Evolutionary conservation across 805 yeast species (phyloP).

Genomic region (Nakazawaea populi): DNA sequence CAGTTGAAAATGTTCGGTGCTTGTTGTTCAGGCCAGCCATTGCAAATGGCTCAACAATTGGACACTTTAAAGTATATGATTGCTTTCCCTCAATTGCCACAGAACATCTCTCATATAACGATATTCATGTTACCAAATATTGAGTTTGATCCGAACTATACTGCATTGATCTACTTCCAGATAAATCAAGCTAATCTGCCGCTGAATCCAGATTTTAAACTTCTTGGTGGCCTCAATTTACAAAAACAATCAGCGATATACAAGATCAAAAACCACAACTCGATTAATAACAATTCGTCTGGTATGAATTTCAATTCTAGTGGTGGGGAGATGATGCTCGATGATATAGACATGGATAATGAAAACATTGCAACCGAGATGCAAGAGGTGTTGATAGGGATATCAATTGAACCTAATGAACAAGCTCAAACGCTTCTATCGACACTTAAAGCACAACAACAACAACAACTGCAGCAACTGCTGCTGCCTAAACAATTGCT

Average conservation of each 20-base stretch:
- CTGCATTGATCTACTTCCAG: slow-evolving; percentile 88
- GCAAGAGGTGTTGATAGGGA: slow-evolving; percentile 52
- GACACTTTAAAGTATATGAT: slow-evolving; percentile 64
- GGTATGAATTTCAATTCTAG: slow-evolving; percentile 13
- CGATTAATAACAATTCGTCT: slow-evolving; percentile 4
- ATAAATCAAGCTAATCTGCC: slow-evolving; percentile 48
- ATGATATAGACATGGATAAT: slow-evolving; percentile 51
- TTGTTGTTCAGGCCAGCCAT: slow-evolving; percentile 65
- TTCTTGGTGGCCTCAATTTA: slow-evolving; percentile 57
- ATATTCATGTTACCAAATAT: slow-evolving; percentile 82
- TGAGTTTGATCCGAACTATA: slow-evolving; percentile 58
- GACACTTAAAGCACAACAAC: slow-evolving; percentile 27
- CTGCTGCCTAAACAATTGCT: slow-evolving; percentile 27
- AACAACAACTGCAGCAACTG: slow-evolving; percentile 20
- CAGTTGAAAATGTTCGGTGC: slow-evolving; percentile 57
- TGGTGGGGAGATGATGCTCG: slow-evolving; percentile 29
- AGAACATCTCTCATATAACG: slow-evolving; percentile 66
- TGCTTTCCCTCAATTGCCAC: slow-evolving; percentile 53
- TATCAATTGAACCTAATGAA: slow-evolving; percentile 78
- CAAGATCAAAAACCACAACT: slow-evolving; percentile 46
- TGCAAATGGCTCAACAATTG: slow-evolving; percentile 54
- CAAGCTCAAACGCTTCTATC: slow-evolving; percentile 50
- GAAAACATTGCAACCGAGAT: slow-evolving; percentile 19
- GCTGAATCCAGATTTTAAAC: slow-evolving; percentile 42
- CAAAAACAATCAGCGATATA: slow-evolving; percentile 89